Evolutionary conservation across 2,329 filamentous ascomycete species (phyloP).

Genomic region (Pestalotiopsis sp.): DNA sequence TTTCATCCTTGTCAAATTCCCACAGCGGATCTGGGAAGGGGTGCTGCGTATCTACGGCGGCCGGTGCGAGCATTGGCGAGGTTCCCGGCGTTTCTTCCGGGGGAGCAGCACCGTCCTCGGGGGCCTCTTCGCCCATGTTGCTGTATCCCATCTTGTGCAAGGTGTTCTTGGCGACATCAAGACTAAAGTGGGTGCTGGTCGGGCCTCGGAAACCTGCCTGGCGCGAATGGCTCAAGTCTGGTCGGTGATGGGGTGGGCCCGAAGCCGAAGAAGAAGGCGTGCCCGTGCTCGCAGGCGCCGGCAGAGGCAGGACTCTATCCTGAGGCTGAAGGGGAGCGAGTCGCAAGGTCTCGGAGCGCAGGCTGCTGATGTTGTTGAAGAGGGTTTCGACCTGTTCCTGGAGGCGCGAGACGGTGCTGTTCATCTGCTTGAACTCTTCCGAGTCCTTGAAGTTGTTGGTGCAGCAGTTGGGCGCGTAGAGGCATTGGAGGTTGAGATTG

Average conservation of each 20-base stretch:
- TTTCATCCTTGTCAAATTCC: constrained; percentile 75
- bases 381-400: constrained; percentile 84
- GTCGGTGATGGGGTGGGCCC: constrained; percentile 36
- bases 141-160: constrained; percentile 88
- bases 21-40: constrained; percentile 71
- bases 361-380: constrained; percentile 67
- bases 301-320: constrained; percentile 37
- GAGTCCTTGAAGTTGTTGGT: constrained; percentile 86
- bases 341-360: constrained; percentile 58
- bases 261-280: constrained; percentile 37
- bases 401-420: constrained; percentile 68
- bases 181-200: constrained; percentile 80
- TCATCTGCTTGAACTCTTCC: constrained; percentile 85
- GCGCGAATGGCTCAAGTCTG: constrained; percentile 49
- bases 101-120: constrained; percentile 39
- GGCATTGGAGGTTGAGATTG: constrained; percentile 65
- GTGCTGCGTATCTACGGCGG: constrained; percentile 36
- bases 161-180: constrained; percentile 84
- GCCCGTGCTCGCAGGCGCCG: constrained; percentile 35
- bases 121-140: constrained; percentile 58
- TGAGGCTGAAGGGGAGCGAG: constrained; percentile 44
- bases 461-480: constrained; percentile 68
- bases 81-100: constrained; percentile 28
- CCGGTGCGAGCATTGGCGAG: constrained; percentile 33
- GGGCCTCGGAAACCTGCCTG: constrained; percentile 76